These are phyloP conservation scores for Onygenales sp. DNA, from an alignment of 2,329 filamentous ascomycete genomes.

Conservation along the genomic window DNA sequence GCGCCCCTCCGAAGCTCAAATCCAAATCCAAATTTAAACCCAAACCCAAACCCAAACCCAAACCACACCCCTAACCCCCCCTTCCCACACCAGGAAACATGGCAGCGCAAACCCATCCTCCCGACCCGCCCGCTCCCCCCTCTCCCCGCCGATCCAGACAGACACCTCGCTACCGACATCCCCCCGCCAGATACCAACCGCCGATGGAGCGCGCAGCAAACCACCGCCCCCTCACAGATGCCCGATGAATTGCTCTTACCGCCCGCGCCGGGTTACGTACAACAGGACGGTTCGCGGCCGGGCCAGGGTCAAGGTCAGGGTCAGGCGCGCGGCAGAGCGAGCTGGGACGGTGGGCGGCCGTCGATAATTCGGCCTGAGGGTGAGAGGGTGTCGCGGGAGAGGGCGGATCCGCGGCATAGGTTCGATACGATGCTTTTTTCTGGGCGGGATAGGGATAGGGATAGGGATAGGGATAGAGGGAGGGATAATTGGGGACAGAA, in stretches of 20 bases:
- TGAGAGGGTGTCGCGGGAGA: too few species aligned
- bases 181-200: not conserved
- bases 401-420: not conserved
- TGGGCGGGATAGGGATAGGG: not conserved
- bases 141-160: not conserved
- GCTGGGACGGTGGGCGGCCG: constrained; percentile 1
- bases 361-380: not conserved
- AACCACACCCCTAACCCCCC: not conserved
- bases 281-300: too few species aligned
- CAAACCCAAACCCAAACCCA: not conserved
- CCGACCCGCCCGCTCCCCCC: constrained; percentile 3
- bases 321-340: not conserved
- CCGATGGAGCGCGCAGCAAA: not conserved
- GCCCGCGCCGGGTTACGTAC: not conserved
- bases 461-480: too few species aligned
- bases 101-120: not conserved
- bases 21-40: not conserved
- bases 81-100: not conserved
- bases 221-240: not conserved
- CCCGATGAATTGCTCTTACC: not conserved
- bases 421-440: not conserved
- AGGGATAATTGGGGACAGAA: too few species aligned
- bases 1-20: not conserved
- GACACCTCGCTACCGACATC: not conserved
- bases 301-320: not conserved